Evolutionary conservation across 208 protist genomes (phyloP).

Genomic region (Leishmania tropica): DNA sequence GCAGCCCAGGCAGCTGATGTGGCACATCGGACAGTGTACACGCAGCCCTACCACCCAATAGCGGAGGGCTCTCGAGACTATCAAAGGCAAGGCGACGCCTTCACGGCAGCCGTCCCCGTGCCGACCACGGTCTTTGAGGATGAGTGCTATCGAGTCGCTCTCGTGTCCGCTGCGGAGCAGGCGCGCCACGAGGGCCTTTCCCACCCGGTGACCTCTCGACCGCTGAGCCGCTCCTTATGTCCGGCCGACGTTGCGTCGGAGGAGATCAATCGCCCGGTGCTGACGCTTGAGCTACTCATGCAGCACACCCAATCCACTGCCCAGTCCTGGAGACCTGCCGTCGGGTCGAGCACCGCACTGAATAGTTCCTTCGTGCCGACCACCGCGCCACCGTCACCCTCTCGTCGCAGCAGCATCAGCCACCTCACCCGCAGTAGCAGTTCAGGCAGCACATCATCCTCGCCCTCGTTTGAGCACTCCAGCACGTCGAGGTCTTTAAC

Average conservation of each 20-base stretch:
- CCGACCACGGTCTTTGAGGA: conserved; percentile 32
- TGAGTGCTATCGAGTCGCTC: conserved; percentile 28
- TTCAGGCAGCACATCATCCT: background rate
- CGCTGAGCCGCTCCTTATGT: background rate
- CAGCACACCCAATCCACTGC: conserved; percentile 28
- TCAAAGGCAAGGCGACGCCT: conserved; percentile 3
- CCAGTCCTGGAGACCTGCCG: conserved; percentile 12
- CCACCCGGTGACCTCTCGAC: background rate
- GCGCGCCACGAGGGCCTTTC: background rate
- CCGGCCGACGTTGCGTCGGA: background rate
- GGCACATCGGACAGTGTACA: conserved; percentile 21
- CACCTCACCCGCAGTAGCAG: background rate
- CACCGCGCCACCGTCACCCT: background rate
- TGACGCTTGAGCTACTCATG: conserved; percentile 35
- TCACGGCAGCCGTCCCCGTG: background rate
- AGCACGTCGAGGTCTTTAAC: background rate
- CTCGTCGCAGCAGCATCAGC: conserved; percentile 15
- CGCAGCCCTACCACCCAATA: conserved; percentile 19
- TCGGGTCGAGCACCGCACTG: background rate
- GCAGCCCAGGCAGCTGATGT: conserved; percentile 1
- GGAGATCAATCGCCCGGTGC: conserved; percentile 9
- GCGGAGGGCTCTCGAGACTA: conserved; percentile 13
- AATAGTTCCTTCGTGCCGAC: background rate
- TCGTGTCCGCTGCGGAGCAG: conserved; percentile 13
- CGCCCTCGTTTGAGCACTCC: background rate